phyloP scores from a whole-genome alignment of 139 green algal genomes.

The Picochlorum sp. region DNA sequence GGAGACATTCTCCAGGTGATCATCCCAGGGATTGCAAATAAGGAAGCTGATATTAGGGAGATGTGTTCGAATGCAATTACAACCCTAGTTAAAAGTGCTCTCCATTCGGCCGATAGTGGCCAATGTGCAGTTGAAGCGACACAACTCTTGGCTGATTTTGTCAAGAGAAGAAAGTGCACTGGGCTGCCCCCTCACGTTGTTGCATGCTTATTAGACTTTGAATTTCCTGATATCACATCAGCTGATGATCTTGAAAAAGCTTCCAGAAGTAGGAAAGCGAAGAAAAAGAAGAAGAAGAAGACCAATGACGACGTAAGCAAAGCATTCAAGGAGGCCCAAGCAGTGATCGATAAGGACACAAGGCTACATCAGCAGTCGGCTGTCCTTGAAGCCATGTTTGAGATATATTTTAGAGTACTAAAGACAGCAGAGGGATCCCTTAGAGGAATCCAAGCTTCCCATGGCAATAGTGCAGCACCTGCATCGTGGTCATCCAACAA shows the following conservation, averaged over 20 bases:
- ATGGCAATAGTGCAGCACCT: neutral
- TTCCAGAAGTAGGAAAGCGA: conserved; percentile 14
- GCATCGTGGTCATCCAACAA: neutral
- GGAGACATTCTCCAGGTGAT: conserved; percentile 65
- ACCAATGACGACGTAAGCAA: conserved; percentile 40
- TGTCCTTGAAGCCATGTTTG: conserved; percentile 69
- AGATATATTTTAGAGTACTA: conserved; percentile 65
- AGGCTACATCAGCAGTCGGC: conserved; percentile 13
- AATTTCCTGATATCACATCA: conserved; percentile 19
- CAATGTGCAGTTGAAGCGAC: conserved; percentile 47
- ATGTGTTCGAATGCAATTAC: conserved; percentile 31
- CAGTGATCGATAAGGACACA: conserved; percentile 9
- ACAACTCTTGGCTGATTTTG: conserved; percentile 86
- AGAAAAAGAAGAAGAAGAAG: conserved; percentile 30
- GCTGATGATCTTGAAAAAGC: conserved; percentile 13
- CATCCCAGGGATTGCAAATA: conserved; percentile 51
- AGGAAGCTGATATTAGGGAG: conserved; percentile 32
- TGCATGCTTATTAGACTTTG: conserved; percentile 8
- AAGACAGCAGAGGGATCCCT: conserved; percentile 47
- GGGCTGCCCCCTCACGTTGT: conserved; percentile 31
- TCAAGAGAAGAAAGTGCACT: conserved; percentile 50
- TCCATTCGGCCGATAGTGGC: conserved; percentile 13
- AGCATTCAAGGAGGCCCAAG: conserved; percentile 53
- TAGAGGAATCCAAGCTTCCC: neutral
- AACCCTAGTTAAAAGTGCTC: conserved; percentile 25